These are phyloP conservation scores for Neofusicoccum laricinum DNA, from an alignment of 2,329 filamentous ascomycete genomes.

Conservation along the genomic window DNA sequence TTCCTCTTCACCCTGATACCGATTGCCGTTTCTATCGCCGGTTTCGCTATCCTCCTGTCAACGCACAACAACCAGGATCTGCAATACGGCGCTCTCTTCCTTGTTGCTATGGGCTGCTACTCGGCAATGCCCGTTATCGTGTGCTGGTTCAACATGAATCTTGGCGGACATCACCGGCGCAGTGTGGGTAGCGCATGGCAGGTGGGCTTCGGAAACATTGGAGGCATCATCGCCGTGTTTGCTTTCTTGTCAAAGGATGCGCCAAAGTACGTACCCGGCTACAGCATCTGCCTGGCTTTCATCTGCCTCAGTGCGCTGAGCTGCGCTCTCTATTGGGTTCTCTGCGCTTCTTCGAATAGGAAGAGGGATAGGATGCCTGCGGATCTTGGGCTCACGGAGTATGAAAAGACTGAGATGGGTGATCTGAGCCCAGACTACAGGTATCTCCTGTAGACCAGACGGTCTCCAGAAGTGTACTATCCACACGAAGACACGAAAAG, in stretches of 20 bases:
- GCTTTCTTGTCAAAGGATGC: conserved; percentile 57
- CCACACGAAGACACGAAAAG: neutral
- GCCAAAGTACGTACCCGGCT: conserved; percentile 68
- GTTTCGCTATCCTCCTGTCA: conserved; percentile 71
- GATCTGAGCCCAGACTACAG: conserved; percentile 60
- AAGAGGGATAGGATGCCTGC: conserved; percentile 50
- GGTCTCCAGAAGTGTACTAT: neutral
- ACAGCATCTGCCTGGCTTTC: conserved; percentile 74
- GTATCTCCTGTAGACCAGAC: conserved; percentile 51
- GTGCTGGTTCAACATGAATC: conserved; percentile 57
- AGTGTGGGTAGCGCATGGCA: conserved; percentile 51
- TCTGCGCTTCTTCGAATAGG: conserved; percentile 60
- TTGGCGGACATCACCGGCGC: conserved; percentile 50
- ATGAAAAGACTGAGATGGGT: conserved; percentile 60
- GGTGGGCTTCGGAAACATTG: conserved; percentile 49
- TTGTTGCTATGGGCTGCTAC: conserved; percentile 77
- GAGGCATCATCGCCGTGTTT: conserved; percentile 53
- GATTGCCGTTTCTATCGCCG: conserved; percentile 66
- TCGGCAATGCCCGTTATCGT: conserved; percentile 82
- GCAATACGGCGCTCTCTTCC: conserved; percentile 77
- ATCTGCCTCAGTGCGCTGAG: conserved; percentile 63
- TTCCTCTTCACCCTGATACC: conserved; percentile 69
- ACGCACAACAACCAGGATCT: conserved; percentile 65
- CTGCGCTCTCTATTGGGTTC: conserved; percentile 59
- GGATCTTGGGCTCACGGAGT: conserved; percentile 54